Percentiles rank a stretch among this genome's conserved stretches.
Conservation (phyloP, 306 rosid species). For the Phaseolus lunatus region DNA sequence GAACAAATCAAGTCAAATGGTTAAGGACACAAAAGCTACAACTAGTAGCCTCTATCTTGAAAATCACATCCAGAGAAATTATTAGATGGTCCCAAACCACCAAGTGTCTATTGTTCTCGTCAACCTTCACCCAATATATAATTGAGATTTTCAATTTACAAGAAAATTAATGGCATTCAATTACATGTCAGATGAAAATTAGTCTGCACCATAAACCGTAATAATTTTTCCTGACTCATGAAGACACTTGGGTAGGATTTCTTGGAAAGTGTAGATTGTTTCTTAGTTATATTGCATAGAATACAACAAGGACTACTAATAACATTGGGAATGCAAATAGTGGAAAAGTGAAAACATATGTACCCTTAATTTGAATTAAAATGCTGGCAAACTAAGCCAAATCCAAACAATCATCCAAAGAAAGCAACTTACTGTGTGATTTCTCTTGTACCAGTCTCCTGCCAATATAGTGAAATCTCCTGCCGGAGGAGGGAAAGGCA, state of each 20-base stretch:
- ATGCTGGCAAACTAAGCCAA: background rate
- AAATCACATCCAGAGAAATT: background rate
- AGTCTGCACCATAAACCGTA: background rate
- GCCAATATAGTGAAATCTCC: constrained; percentile 81
- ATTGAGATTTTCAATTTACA: background rate
- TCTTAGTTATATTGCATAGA: background rate
- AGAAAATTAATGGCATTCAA: background rate
- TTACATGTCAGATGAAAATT: background rate
- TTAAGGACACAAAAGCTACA: background rate
- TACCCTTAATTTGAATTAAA: background rate
- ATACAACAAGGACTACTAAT: background rate
- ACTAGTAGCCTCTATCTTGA: background rate
- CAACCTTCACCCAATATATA: background rate
- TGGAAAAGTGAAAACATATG: background rate
- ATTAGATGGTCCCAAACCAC: background rate
- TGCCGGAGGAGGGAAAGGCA: constrained; percentile 81
- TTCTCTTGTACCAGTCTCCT: constrained; percentile 83
- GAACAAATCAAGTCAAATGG: background rate
- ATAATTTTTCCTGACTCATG: background rate
- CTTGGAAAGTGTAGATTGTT: background rate
- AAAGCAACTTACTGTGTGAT: constrained; percentile 73
- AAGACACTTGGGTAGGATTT: background rate
- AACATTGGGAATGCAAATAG: background rate
- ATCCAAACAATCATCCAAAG: background rate
- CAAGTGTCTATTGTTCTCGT: background rate